Conservation (phyloP, 805 yeast genomes). For the Scheffersomyces lignosus region DNA sequence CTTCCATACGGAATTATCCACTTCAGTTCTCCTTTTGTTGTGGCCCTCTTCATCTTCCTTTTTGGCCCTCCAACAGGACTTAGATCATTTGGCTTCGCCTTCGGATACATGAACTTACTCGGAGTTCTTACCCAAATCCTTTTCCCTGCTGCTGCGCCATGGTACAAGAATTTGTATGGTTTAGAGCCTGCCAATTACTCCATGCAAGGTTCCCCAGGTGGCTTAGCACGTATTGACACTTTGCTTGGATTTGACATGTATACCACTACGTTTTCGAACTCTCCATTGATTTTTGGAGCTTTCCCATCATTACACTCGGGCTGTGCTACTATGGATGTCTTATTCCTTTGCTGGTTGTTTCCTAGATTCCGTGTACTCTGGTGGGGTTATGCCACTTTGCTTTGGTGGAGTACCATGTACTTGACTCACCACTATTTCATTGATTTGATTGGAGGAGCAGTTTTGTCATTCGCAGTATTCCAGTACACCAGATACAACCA, state of each 20-base stretch:
- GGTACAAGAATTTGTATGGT: constrained; percentile 88
- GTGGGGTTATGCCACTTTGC: constrained; percentile 80
- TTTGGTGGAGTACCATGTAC: constrained; percentile 99
- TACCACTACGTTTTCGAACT: constrained; percentile 75
- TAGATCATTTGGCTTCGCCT: constrained; percentile 84
- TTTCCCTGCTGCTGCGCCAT: constrained; percentile 96
- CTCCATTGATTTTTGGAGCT: constrained; percentile 95
- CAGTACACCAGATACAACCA: constrained; percentile 63
- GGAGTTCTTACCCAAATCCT: constrained; percentile 82
- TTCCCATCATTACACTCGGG: constrained; percentile 86
- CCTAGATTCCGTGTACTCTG: constrained; percentile 68
- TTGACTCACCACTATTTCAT: constrained; percentile 94
- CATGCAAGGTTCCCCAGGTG: constrained; percentile 96
- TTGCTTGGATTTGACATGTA: constrained; percentile 80
- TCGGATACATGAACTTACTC: constrained; percentile 88
- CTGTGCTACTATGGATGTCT: constrained; percentile 89
- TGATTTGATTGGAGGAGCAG: constrained; percentile 91
- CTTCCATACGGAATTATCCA: constrained; percentile 91
- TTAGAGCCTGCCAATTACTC: constrained; percentile 86
- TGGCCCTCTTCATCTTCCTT: constrained; percentile 72
- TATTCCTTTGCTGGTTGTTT: constrained; percentile 80
- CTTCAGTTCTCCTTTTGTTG: constrained; percentile 86
- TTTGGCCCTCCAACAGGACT: constrained; percentile 91
- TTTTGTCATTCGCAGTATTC: constrained; percentile 71
- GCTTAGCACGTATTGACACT: constrained; percentile 81